Percentiles rank a stretch among this genome's conserved stretches.
Conservation (phyloP, 768 basidiomycete genomes). For the Termitomyces heimii region DNA sequence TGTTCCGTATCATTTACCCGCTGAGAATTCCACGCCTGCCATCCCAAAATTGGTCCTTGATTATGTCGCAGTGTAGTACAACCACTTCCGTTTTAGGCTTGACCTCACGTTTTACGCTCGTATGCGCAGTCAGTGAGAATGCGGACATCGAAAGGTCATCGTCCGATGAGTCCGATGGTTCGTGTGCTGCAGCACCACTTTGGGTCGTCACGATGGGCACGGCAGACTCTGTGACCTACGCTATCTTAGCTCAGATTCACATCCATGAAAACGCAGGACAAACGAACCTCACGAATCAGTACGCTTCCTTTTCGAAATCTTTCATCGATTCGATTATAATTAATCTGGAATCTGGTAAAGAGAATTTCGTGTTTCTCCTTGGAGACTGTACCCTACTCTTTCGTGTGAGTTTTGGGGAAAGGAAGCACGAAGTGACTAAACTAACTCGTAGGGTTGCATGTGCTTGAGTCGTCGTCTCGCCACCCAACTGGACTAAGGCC, state of each 20-base stretch:
- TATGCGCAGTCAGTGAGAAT: constrained; percentile 3
- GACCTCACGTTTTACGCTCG: constrained; percentile 22
- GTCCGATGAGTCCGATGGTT: not conserved
- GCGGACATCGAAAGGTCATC: not conserved
- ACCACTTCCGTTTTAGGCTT: constrained; percentile 40
- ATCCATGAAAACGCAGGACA: not conserved
- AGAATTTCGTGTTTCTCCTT: constrained; percentile 90
- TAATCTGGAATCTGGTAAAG: constrained; percentile 74
- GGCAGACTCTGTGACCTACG: constrained; percentile 5
- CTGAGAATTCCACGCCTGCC: constrained; percentile 48
- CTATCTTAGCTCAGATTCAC: not conserved
- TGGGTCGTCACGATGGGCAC: not conserved
- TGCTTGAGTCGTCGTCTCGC: constrained; percentile 71
- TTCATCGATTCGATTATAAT: constrained; percentile 74
- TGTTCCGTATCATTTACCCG: constrained; percentile 18
- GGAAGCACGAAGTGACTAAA: not conserved
- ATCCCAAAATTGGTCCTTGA: constrained; percentile 77
- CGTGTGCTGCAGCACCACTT: not conserved
- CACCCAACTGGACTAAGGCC: constrained; percentile 86
- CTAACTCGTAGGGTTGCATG: constrained; percentile 73
- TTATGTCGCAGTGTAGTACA: constrained; percentile 79
- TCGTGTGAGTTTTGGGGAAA: not conserved
- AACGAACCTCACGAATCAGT: constrained; percentile 58
- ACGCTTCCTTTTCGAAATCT: constrained; percentile 84
- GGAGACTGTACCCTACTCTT: constrained; percentile 75